phyloP scores from a whole-genome alignment of 306 rosid genomes.

The Psophocarpus tetragonolobus region DNA sequence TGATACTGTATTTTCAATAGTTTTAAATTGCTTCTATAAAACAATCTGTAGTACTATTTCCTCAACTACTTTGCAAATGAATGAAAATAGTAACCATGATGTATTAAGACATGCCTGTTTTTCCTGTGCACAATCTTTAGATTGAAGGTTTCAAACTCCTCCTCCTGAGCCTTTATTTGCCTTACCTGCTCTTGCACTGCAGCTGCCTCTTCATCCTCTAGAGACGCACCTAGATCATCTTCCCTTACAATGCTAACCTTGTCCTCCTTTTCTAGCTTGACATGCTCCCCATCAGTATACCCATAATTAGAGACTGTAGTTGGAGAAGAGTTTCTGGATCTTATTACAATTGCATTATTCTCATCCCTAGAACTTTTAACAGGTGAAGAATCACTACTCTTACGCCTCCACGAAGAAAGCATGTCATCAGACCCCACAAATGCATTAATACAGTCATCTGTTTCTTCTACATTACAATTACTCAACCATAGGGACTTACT shows the following conservation, averaged over 20 bases:
- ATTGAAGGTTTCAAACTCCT: slow-evolving; percentile 95
- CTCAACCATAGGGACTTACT: slow-evolving; percentile 66
- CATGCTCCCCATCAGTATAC: slow-evolving; percentile 73
- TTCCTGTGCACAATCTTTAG: slow-evolving; percentile 97
- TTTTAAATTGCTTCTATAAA: neutral
- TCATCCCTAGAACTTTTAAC: slow-evolving; percentile 71
- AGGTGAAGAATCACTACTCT: slow-evolving; percentile 83
- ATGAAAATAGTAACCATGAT: slow-evolving; percentile 17
- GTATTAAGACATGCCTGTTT: slow-evolving; percentile 73
- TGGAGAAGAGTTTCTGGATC: slow-evolving; percentile 76
- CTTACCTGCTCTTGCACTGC: slow-evolving; percentile 99
- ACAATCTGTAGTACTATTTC: slow-evolving; percentile 11
- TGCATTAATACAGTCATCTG: slow-evolving; percentile 59
- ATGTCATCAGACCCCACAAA: slow-evolving; percentile 56
- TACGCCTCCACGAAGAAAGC: slow-evolving; percentile 72
- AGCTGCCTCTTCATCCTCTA: slow-evolving; percentile 96
- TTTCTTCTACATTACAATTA: slow-evolving; percentile 59
- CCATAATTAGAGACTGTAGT: slow-evolving; percentile 78
- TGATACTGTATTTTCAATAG: slow-evolving; percentile 1
- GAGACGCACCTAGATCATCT: slow-evolving; percentile 72
- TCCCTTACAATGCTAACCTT: slow-evolving; percentile 63
- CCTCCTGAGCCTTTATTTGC: slow-evolving; percentile 96
- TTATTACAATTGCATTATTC: slow-evolving; percentile 54
- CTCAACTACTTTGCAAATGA: neutral
- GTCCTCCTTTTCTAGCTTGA: slow-evolving; percentile 72